These are phyloP conservation scores for Pelargonium myrrhifolium DNA, from an alignment of 441 rosid species.

Conservation along the genomic window DNA sequence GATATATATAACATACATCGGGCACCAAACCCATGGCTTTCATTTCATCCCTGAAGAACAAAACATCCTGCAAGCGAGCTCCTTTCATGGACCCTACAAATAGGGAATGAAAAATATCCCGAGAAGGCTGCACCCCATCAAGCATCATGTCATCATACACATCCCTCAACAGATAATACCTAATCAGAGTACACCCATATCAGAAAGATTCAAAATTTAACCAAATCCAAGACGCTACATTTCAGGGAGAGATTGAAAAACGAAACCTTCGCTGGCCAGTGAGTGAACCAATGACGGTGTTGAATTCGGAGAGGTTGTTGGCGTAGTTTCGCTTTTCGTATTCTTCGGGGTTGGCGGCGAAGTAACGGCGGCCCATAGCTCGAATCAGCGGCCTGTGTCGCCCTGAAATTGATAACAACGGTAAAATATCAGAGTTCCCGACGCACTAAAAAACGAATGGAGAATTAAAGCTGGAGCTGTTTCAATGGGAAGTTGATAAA, in stretches of 20 bases:
- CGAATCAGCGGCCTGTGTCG: conserved; percentile 41
- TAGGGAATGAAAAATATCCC: conserved; percentile 69
- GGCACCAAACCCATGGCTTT: conserved; percentile 80
- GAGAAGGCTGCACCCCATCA: conserved; percentile 82
- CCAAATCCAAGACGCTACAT: neutral
- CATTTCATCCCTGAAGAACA: conserved; percentile 83
- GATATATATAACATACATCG: conserved; percentile 42
- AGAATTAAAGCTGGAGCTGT: neutral
- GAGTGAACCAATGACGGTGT: conserved; percentile 56
- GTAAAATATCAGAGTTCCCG: neutral
- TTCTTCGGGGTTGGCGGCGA: conserved; percentile 38
- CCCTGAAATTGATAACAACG: conserved; percentile 28
- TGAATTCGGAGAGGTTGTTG: conserved; percentile 54
- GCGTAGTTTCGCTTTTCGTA: conserved; percentile 69
- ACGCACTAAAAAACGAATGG: neutral
- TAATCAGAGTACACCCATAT: conserved; percentile 13
- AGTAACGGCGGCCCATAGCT: conserved; percentile 40
- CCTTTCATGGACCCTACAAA: conserved; percentile 83
- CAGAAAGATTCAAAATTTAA: conserved; percentile 1
- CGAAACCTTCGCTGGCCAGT: conserved; percentile 54
- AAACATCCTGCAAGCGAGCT: conserved; percentile 68
- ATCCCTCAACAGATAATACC: conserved; percentile 67
- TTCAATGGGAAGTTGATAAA: neutral
- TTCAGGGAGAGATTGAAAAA: neutral
- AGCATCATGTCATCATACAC: conserved; percentile 88